Percentiles rank a stretch among this genome's conserved stretches.
Evolutionary conservation across 169 alveolate species (phyloP).

Genomic region (Condylostoma magnum): DNA sequence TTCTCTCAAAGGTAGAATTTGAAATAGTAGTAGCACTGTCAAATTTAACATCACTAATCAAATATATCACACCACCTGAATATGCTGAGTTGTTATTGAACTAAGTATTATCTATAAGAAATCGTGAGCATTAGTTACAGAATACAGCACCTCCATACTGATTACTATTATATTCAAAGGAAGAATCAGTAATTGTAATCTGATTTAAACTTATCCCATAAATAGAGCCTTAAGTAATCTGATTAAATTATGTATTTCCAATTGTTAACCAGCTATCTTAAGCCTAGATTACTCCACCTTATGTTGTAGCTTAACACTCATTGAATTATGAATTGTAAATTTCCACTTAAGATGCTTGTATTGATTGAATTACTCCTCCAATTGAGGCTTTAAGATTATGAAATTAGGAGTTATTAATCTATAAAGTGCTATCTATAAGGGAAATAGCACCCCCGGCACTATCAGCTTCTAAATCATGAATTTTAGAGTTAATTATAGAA

Average conservation of each 20-base stretch:
- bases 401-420: no score
- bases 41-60: no score
- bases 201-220: background rate
- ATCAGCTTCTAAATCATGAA: background rate
- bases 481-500: background rate
- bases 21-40: background rate
- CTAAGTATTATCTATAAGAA: background rate
- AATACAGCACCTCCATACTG: conserved; percentile 1
- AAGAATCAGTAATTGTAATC: background rate
- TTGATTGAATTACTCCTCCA: no score
- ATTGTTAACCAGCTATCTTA: background rate
- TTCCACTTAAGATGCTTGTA: no score
- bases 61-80: background rate
- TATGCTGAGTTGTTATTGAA: background rate
- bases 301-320: background rate
- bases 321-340: no score
- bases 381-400: no score
- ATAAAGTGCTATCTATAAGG: no score
- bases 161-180: background rate
- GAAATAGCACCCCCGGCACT: background rate
- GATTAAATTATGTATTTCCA: background rate
- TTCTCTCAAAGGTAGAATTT: background rate
- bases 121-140: no score
- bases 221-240: no score
- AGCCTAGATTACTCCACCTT: background rate